Percentiles rank a stretch among this genome's conserved stretches.
Conservation (phyloP, 495 filamentous ascomycete genomes). For the Aspergillus sclerotioniger region DNA sequence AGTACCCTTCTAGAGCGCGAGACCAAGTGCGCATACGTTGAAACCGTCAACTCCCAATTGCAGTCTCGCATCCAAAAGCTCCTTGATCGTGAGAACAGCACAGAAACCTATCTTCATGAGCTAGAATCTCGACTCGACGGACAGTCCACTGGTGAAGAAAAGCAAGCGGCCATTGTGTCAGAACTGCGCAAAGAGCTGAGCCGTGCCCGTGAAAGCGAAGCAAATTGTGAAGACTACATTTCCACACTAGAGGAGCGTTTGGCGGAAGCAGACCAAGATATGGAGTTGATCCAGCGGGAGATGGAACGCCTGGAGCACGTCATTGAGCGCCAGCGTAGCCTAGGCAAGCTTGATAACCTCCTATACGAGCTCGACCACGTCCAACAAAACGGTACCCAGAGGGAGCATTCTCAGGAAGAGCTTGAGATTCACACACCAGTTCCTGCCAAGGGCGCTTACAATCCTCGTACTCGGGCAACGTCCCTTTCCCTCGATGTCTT, state of each 20-base stretch:
- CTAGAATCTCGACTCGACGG: slow-evolving; percentile 86
- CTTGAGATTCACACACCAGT: slow-evolving; percentile 18
- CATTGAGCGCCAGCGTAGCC: slow-evolving; percentile 88
- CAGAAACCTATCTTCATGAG: slow-evolving; percentile 88
- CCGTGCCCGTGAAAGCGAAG: slow-evolving; percentile 87
- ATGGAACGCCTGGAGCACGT: slow-evolving; percentile 93
- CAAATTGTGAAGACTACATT: slow-evolving; percentile 90
- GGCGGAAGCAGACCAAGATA: slow-evolving; percentile 93
- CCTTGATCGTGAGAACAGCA: slow-evolving; percentile 83
- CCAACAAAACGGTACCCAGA: slow-evolving; percentile 57
- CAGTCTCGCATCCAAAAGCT: slow-evolving; percentile 85
- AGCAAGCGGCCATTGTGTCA: slow-evolving; percentile 76
- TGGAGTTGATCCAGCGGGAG: slow-evolving; percentile 94
- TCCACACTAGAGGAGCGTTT: slow-evolving; percentile 94
- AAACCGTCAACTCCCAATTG: slow-evolving; percentile 87
- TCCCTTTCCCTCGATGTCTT: slow-evolving; percentile 48
- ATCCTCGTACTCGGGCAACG: slow-evolving; percentile 33
- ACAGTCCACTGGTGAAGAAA: slow-evolving; percentile 87
- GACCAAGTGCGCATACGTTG: slow-evolving; percentile 84
- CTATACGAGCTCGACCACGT: slow-evolving; percentile 86
- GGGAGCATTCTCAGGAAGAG: slow-evolving; percentile 33
- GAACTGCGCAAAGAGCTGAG: slow-evolving; percentile 90
- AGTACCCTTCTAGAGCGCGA: slow-evolving; percentile 88
- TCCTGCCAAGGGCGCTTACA: slow-evolving; percentile 20
- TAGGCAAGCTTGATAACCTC: slow-evolving; percentile 90